Conservation (phyloP, 495 filamentous ascomycete species). For the Clohesyomyces aquaticus region DNA sequence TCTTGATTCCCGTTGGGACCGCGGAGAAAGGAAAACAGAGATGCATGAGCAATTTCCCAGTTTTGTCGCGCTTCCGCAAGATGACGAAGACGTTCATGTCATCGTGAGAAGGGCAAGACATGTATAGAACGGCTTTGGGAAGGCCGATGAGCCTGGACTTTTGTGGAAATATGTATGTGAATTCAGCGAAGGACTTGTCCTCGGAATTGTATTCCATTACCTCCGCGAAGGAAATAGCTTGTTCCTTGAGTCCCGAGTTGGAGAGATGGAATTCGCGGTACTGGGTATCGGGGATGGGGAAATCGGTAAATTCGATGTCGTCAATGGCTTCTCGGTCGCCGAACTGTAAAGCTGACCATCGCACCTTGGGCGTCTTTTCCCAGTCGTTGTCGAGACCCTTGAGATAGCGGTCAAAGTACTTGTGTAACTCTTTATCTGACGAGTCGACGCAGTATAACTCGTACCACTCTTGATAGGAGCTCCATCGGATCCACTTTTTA, state of each 20-base stretch:
- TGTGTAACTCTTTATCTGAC: slow-evolving; percentile 40
- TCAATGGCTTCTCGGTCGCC: slow-evolving; percentile 20
- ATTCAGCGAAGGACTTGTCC: slow-evolving; percentile 39
- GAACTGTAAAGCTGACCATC: slow-evolving; percentile 32
- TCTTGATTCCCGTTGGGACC: slow-evolving; percentile 40
- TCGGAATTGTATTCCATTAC: slow-evolving; percentile 42
- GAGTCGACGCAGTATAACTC: slow-evolving; percentile 45
- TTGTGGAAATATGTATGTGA: slow-evolving; percentile 46
- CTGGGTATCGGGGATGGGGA: slow-evolving; percentile 45
- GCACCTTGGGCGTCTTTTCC: slow-evolving; percentile 50
- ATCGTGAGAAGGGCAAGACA: slow-evolving; percentile 49
- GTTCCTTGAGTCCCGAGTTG: not conserved
- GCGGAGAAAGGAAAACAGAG: slow-evolving; percentile 47
- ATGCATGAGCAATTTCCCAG: slow-evolving; percentile 46
- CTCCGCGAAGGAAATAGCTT: not conserved
- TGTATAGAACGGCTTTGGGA: slow-evolving; percentile 49
- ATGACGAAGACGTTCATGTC: slow-evolving; percentile 51
- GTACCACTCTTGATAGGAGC: slow-evolving; percentile 50
- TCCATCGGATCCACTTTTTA: slow-evolving; percentile 48
- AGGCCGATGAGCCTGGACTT: slow-evolving; percentile 45
- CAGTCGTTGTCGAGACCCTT: slow-evolving; percentile 50
- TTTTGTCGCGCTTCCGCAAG: slow-evolving; percentile 48
- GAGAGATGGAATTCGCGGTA: slow-evolving; percentile 44
- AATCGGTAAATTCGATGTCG: slow-evolving; percentile 32
- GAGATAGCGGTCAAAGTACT: slow-evolving; percentile 51